These are phyloP conservation scores for Trichosporon coremiiforme DNA, from an alignment of 1,284 basidiomycete species.

Conservation along the genomic window DNA sequence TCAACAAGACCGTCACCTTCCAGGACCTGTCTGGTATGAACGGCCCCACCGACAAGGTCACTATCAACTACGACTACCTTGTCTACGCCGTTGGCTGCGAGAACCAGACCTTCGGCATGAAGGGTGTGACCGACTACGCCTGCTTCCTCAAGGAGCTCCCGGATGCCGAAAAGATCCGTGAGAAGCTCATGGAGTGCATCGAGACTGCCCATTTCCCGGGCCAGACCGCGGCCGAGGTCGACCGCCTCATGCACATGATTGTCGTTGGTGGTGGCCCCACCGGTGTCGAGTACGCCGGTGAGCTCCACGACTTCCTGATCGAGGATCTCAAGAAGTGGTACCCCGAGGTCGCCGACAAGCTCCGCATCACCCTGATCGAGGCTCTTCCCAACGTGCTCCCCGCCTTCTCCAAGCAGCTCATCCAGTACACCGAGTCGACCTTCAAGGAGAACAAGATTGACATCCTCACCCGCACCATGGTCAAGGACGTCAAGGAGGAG, in stretches of 20 bases:
- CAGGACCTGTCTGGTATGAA: conserved; percentile 77
- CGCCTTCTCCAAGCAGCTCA: conserved; percentile 93
- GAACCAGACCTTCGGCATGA: conserved; percentile 93
- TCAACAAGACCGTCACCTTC: conserved; percentile 90
- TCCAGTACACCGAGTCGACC: conserved; percentile 91
- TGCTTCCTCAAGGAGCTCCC: conserved; percentile 97
- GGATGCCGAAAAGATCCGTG: conserved; percentile 80
- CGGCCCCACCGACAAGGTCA: conserved; percentile 69
- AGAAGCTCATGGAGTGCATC: conserved; percentile 62
- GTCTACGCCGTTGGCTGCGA: conserved; percentile 95
- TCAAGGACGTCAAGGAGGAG: conserved; percentile 84
- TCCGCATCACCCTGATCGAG: conserved; percentile 92
- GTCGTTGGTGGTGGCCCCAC: conserved; percentile 98
- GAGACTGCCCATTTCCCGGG: conserved; percentile 94
- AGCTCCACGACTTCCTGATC: conserved; percentile 90
- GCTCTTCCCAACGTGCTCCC: conserved; percentile 93
- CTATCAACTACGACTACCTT: conserved; percentile 92
- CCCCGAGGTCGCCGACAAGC: conserved; percentile 83
- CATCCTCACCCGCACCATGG: conserved; percentile 91
- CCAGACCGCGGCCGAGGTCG: conserved; percentile 78
- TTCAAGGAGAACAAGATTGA: conserved; percentile 98
- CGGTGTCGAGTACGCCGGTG: conserved; percentile 85
- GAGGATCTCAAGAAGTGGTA: conserved; percentile 93
- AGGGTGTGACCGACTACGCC: conserved; percentile 86
- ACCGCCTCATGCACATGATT: conserved; percentile 90